Base-by-base conservation (phyloP, 345 rosid species). In the Sisymbrium altissimum region DNA sequence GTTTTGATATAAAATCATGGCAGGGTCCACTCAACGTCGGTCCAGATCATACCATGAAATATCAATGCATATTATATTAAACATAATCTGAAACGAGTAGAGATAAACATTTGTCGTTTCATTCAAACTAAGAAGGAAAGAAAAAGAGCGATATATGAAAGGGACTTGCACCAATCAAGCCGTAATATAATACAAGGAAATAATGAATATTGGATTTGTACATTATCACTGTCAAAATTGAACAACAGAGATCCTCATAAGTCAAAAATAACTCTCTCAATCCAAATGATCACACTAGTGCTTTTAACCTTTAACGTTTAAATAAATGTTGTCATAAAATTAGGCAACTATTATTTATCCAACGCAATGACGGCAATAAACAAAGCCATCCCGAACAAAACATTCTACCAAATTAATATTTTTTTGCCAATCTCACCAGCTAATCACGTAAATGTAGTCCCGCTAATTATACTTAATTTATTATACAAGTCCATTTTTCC, bases 1-100 rank as follows among this genome's bases (percentile, higher is more conserved):
- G 1, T 56, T 15, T 57, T 57, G 27, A 17, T 17, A 57, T 57
- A 57, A 21, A 59, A 59, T 44, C 15, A 15, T 41, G 10, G 14
- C 29, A 66, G 63, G 68, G 55, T 68, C 79, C 73, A 59, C 62
- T 66, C 15, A 15, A 67, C 39, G 73, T 75, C 63, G 79, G 68
- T 75, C 68, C 38, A 75, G 30, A 50, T 50, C 48, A 68, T 50
- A 50, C 8, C 48, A 64, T 50, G 48, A 61, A 33, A 23, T 30
- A 49, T 68, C 19, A 67, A 59, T 58, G 13, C 21, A 57, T 46
- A 56, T 56, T 23, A 13, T 48, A 38, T 73, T 8, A 73, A 74
- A 67, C 43, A 52, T 43, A 75, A 43, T 41, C 57, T 8, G 55
- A 43, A 41, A 23, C 63, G 57, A 32, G 55, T 15, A 25, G 56